These are phyloP conservation scores for Wallacemonas sp. DNA, from an alignment of 208 protist genomes.

Conservation along the genomic window DNA sequence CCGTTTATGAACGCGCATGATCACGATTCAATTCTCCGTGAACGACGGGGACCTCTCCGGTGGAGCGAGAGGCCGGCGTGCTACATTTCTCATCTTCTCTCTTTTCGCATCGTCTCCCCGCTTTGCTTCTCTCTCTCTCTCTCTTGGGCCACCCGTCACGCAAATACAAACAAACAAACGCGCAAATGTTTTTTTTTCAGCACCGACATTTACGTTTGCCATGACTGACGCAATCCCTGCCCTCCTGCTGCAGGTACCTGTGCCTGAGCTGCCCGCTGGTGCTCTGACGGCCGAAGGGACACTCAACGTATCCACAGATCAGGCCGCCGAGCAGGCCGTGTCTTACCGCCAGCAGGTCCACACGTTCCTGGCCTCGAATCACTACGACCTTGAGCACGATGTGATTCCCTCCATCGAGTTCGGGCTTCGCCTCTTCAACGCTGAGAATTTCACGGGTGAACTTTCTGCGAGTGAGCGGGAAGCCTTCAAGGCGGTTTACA, in stretches of 20 bases:
- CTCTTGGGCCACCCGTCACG: neutral
- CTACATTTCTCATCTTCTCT: too few species aligned
- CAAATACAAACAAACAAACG: neutral
- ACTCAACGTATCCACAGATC: too few species aligned
- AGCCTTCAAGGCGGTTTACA: slow-evolving; percentile 32
- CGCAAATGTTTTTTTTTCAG: slow-evolving; percentile 8
- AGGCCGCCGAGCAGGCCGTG: slow-evolving; percentile 19
- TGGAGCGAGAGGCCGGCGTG: too few species aligned
- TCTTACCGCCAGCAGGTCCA: slow-evolving; percentile 52
- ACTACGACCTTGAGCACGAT: slow-evolving; percentile 23
- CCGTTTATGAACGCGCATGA: too few species aligned
- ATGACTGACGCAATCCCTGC: slow-evolving; percentile 17
- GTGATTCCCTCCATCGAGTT: slow-evolving; percentile 69
- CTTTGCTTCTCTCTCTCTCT: neutral
- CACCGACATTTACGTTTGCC: neutral
- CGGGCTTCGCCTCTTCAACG: slow-evolving; percentile 82
- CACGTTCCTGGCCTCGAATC: slow-evolving; percentile 32
- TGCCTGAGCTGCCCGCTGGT: slow-evolving; percentile 33
- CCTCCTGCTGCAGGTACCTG: slow-evolving; percentile 61
- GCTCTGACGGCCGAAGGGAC: slow-evolving; percentile 42
- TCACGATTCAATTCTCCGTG: too few species aligned
- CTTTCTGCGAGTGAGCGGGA: slow-evolving; percentile 57
- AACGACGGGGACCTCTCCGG: too few species aligned
- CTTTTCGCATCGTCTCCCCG: neutral
- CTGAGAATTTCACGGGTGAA: slow-evolving; percentile 87